These are phyloP conservation scores for Lathyrus tuberosus DNA, from an alignment of 306 rosid genomes.

Conservation along the genomic window DNA sequence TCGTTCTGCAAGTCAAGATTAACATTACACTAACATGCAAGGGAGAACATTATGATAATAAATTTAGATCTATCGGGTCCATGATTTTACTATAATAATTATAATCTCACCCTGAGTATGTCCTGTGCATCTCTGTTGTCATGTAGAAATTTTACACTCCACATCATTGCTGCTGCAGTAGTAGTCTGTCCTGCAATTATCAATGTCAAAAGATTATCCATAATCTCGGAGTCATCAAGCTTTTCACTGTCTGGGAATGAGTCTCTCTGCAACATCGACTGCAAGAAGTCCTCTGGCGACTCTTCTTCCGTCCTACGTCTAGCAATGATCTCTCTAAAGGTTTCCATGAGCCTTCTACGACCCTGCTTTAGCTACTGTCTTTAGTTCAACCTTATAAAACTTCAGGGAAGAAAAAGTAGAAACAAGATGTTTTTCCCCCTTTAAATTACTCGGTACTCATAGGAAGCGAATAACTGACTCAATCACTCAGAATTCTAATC, in stretches of 20 bases:
- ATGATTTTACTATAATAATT: not conserved
- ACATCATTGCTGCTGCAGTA: conserved; percentile 80
- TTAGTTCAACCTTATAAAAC: conserved; percentile 32
- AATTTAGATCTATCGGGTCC: conserved; percentile 4
- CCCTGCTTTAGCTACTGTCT: conserved; percentile 50
- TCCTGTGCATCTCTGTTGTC: conserved; percentile 61
- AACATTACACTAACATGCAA: conserved; percentile 10
- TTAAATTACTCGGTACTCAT: not conserved
- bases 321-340: conserved; percentile 54
- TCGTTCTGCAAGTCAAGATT: conserved; percentile 57
- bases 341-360: conserved; percentile 59
- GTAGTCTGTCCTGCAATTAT: conserved; percentile 75
- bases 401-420: not conserved
- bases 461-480: not conserved
- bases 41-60: conserved; percentile 1
- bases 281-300: conserved; percentile 54
- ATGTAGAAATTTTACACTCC: conserved; percentile 74
- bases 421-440: not conserved
- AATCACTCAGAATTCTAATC: conserved; percentile 11
- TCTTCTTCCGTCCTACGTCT: conserved; percentile 59
- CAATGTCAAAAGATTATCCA: conserved; percentile 71
- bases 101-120: conserved; percentile 60
- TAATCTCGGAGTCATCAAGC: conserved; percentile 66
- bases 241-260: conserved; percentile 51
- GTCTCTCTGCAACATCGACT: conserved; percentile 62